These are phyloP conservation scores for Penicillium bialowiezense DNA, from an alignment of 495 filamentous ascomycete genomes.

Conservation along the genomic window DNA sequence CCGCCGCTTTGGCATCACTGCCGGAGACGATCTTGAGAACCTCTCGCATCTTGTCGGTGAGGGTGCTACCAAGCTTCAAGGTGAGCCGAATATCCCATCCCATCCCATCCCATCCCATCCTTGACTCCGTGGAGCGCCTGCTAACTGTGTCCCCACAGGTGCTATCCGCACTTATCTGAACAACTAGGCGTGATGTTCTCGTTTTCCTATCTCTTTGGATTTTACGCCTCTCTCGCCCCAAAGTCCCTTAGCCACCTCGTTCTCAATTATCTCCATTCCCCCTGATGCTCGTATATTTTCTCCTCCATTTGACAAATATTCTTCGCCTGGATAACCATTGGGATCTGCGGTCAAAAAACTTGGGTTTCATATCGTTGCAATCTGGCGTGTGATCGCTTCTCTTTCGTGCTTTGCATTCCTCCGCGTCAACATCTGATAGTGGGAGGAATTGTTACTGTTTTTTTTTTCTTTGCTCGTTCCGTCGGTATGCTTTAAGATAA, in stretches of 20 bases:
- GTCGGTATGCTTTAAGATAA: conserved; percentile 18
- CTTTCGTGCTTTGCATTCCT: conserved; percentile 1
- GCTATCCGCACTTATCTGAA: conserved; percentile 85
- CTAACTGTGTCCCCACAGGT: conserved; percentile 29
- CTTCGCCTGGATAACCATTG: conserved; percentile 3
- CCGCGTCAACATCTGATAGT: conserved; percentile 11
- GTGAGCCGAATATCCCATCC: conserved; percentile 36
- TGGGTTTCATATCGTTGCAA: conserved; percentile 3
- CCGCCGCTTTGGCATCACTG: conserved; percentile 89
- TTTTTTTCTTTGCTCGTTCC: conserved; percentile 12
- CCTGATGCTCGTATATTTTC: conserved; percentile 20
- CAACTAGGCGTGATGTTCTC: conserved; percentile 39
- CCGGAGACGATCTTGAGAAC: conserved; percentile 92
- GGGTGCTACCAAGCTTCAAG: conserved; percentile 78
- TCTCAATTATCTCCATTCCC: conserved; percentile 3
- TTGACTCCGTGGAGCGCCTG: too few relatives aligned
- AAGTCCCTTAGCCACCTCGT: conserved; percentile 24
- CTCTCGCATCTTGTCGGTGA: conserved; percentile 77
- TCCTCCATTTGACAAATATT: conserved; percentile 6
- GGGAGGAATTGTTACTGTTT: neutral
- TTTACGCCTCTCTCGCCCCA: conserved; percentile 8
- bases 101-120: too few relatives aligned
- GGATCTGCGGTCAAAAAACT: conserved; percentile 7
- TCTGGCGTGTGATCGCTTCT: conserved; percentile 5
- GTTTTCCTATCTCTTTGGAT: conserved; percentile 4